Evolutionary conservation across 768 basidiomycete species (phyloP), one percentile per base, ranked within the genome.

Genomic region (Suillus brevipes): DNA sequence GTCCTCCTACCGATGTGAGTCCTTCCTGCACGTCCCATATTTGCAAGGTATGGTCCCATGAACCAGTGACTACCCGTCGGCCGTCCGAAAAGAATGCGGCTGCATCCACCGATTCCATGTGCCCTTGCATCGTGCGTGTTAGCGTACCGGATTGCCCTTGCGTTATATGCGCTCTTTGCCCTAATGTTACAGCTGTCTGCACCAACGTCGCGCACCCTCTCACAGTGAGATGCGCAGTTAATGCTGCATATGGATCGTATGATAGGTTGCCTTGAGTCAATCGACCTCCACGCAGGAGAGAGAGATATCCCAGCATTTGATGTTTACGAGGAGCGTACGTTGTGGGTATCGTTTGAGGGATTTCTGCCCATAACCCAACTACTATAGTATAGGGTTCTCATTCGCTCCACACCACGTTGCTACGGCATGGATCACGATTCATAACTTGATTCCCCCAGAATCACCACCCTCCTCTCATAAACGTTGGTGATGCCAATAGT

Each of bases 31-130:
- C 14, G 59, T 76, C 75, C 74, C 75, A 75, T 13, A 75, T 67
- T 13, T 68, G 71, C 28, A 75, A 59, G 12, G 69, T 53, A 63
- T 72, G 68, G 67, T 74, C 69, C 70, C 3, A 13, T 23, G 73
- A 75, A 0, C 69, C 68, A 65, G 66, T 72, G 63, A 43, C 74
- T 6, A 75, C 61, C 55, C 62, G 74, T n/a, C 64, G 68, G 64
- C 62, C 64, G 34, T 74, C 74, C 3, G 68, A 67, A 60, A 74
- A 74, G 68, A 74, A 75, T n/a, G 73, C 72, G 64, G 74, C 63
- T 16, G 61, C 69, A 7, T 14, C 13, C 7, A 52, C 25, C 18
- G 6, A 0, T 7, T 25, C 3, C 13, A 25, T 50, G 7, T 18
- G 50, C 8, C 7, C 6, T 28, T 3, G 25, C 8, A 16, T 52